Conservation (phyloP, 2,329 filamentous ascomycete genomes). For the Xylaria sp. region DNA sequence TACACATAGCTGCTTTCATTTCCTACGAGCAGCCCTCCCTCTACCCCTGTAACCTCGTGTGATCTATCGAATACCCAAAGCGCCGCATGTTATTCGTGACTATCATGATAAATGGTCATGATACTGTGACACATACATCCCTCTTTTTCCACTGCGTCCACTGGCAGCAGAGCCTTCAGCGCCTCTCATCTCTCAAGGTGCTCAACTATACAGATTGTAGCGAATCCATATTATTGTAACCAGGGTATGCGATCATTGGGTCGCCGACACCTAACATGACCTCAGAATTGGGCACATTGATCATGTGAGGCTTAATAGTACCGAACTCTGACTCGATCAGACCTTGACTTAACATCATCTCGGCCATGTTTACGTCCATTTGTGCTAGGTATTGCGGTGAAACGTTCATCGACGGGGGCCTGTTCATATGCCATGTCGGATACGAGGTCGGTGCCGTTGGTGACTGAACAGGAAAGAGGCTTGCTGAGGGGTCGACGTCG, state of each 20-base stretch:
- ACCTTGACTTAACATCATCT: constrained; percentile 62
- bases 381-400: constrained; percentile 58
- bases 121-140: constrained; percentile 12
- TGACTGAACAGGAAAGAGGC: constrained; percentile 48
- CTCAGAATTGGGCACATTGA: constrained; percentile 64
- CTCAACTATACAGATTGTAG: constrained; percentile 42
- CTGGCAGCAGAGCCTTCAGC: background rate
- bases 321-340: constrained; percentile 64
- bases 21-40: constrained; percentile 16
- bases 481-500: constrained; percentile 46
- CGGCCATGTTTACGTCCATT: constrained; percentile 55
- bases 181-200: background rate
- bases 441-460: constrained; percentile 48
- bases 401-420: constrained; percentile 52
- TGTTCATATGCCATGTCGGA: constrained; percentile 51
- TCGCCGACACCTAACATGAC: constrained; percentile 69
- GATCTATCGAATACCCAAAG: constrained; percentile 25
- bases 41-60: constrained; percentile 25
- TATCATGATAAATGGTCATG: constrained; percentile 13
- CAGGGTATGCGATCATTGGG: constrained; percentile 66
- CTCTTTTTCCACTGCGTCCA: background rate
- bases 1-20: constrained; percentile 29
- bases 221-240: constrained; percentile 60
- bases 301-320: constrained; percentile 66
- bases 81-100: constrained; percentile 33